Conservation (phyloP, 352 stramenopile genomes). For the Pythium diclinum region DNA sequence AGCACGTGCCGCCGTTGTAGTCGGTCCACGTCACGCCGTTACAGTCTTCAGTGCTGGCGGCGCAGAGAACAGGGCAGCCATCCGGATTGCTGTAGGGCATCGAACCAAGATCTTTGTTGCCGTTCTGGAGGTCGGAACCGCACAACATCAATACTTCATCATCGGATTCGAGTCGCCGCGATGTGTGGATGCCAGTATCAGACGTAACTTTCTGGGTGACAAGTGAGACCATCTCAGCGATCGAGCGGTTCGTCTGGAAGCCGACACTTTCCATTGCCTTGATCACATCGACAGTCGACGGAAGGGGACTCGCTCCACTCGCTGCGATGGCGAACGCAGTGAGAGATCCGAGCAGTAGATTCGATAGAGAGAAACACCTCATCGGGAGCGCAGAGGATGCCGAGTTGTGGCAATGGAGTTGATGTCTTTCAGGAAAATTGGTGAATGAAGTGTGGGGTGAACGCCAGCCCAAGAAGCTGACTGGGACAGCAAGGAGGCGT, state of each 20-base stretch:
- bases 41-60: neutral
- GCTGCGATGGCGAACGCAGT: no score
- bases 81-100: neutral
- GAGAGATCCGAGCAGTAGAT: no score
- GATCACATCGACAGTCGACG: neutral
- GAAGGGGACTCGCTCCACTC: no score
- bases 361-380: no score
- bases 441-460: no score
- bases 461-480: no score
- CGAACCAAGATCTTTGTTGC: neutral
- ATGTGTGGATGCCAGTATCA: neutral
- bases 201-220: neutral
- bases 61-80: neutral
- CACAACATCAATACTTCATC: neutral
- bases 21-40: constrained; percentile 13
- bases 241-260: neutral
- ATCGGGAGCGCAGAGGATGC: no score
- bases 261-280: neutral
- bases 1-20: constrained; percentile 14
- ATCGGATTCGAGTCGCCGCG: neutral
- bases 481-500: no score
- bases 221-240: neutral
- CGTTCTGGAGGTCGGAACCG: neutral
- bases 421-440: no score
- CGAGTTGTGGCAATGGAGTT: no score